These are phyloP conservation scores for Saturnispora bothae DNA, from an alignment of 805 yeast genomes.

Conservation along the genomic window DNA sequence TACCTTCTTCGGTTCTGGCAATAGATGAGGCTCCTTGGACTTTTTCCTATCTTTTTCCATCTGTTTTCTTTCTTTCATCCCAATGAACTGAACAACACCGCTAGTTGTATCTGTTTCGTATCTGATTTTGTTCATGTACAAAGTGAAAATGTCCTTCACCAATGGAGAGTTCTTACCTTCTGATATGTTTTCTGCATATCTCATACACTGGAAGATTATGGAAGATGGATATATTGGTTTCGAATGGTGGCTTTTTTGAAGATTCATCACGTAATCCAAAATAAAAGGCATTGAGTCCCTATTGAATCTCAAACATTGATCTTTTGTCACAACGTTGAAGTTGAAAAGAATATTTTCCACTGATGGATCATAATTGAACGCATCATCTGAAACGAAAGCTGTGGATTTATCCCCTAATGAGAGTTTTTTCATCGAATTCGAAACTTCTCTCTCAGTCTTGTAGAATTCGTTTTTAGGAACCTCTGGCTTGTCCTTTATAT, in stretches of 20 bases:
- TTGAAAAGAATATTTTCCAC: slow-evolving; percentile 34
- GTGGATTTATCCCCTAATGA: slow-evolving; percentile 9
- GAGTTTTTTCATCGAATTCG: slow-evolving; percentile 1
- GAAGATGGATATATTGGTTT: slow-evolving; percentile 56
- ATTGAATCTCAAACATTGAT: slow-evolving; percentile 51
- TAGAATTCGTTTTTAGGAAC: slow-evolving; percentile 8
- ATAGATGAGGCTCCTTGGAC: slow-evolving; percentile 7
- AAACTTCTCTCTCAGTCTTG: not conserved
- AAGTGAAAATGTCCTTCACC: slow-evolving; percentile 48
- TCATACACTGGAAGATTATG: slow-evolving; percentile 54
- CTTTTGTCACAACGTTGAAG: slow-evolving; percentile 42
- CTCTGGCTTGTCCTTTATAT: slow-evolving; percentile 20
- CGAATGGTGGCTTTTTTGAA: slow-evolving; percentile 37
- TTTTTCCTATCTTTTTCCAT: slow-evolving; percentile 11
- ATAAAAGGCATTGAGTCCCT: slow-evolving; percentile 45
- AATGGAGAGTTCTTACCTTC: slow-evolving; percentile 36
- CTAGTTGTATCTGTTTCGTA: slow-evolving; percentile 49
- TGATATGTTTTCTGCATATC: slow-evolving; percentile 53
- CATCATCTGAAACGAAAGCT: slow-evolving; percentile 24
- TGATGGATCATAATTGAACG: slow-evolving; percentile 27
- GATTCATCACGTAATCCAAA: slow-evolving; percentile 36
- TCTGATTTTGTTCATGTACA: slow-evolving; percentile 52
- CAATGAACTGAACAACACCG: slow-evolving; percentile 34
- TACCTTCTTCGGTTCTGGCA: slow-evolving; percentile 19
- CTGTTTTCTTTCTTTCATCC: slow-evolving; percentile 18